Percentiles rank a stretch among this genome's conserved stretches.
Evolutionary conservation across 2,329 filamentous ascomycete species (phyloP).

Genomic region (Plectosphaerella plurivora): DNA sequence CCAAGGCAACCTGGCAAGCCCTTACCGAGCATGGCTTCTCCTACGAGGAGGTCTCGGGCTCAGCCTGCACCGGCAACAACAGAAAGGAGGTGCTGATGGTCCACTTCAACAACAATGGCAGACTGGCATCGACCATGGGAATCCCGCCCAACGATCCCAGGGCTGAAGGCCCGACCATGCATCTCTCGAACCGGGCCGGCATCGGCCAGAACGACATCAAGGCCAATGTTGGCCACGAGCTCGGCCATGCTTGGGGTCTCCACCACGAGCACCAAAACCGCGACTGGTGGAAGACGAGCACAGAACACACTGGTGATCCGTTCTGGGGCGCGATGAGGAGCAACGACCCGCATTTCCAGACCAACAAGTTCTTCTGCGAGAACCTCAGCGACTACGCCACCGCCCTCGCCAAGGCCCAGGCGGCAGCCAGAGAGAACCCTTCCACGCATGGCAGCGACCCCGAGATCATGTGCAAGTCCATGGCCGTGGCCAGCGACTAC

Average conservation of each 20-base stretch:
- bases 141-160: conserved; percentile 2
- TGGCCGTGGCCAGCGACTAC: background rate
- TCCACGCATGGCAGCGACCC: background rate
- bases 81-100: conserved; percentile 3
- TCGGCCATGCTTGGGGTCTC: conserved; percentile 21
- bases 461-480: background rate
- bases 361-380: conserved; percentile 8
- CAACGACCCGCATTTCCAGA: background rate
- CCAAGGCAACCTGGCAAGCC: background rate
- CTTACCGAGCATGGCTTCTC: conserved; percentile 7
- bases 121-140: conserved; percentile 6
- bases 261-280: conserved; percentile 21
- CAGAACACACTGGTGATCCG: background rate
- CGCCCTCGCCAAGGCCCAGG: background rate
- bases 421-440: background rate
- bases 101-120: conserved; percentile 5
- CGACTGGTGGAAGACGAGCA: conserved; percentile 12
- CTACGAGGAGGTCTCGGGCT: conserved; percentile 8
- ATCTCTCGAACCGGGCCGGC: conserved; percentile 4
- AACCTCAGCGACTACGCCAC: background rate
- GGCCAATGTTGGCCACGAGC: conserved; percentile 19
- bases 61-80: conserved; percentile 1
- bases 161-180: conserved; percentile 10
- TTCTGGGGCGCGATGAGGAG: background rate
- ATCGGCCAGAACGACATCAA: conserved; percentile 10